Percentiles rank a stretch among this genome's conserved stretches.
phyloP scores from a whole-genome alignment of 441 rosid species.

The Croton setiger region DNA sequence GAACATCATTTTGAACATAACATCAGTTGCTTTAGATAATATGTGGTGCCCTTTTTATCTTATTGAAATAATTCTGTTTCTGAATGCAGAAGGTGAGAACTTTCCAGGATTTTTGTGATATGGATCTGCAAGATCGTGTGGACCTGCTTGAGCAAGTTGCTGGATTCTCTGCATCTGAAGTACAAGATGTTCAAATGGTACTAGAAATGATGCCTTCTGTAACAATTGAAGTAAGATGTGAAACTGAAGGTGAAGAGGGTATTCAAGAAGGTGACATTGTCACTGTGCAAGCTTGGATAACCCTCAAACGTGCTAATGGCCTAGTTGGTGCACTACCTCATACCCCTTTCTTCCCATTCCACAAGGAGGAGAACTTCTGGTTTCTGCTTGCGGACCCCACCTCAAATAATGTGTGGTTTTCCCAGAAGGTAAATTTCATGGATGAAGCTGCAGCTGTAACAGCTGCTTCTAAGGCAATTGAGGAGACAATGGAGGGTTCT shows the following conservation, averaged over 20 bases:
- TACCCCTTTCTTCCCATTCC: conserved; percentile 83
- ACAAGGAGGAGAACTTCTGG: conserved; percentile 97
- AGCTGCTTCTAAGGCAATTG: conserved; percentile 83
- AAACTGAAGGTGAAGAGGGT: conserved; percentile 97
- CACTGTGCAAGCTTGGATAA: conserved; percentile 86
- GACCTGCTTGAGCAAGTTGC: conserved; percentile 71
- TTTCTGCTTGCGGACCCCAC: conserved; percentile 74
- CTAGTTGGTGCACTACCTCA: conserved; percentile 86
- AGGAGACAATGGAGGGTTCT: conserved; percentile 89
- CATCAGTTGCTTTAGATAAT: not conserved
- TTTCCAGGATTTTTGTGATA: conserved; percentile 74
- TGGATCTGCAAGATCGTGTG: conserved; percentile 63
- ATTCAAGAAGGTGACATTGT: conserved; percentile 90
- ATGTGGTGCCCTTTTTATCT: conserved; percentile 10
- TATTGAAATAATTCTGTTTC: conserved; percentile 9
- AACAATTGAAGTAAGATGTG: conserved; percentile 74
- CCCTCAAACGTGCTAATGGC: conserved; percentile 75
- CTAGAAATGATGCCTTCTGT: conserved; percentile 93
- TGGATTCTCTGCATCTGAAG: conserved; percentile 66
- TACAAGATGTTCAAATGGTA: conserved; percentile 75
- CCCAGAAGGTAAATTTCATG: conserved; percentile 94
- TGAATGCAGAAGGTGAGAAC: conserved; percentile 84
- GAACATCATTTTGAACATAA: not conserved
- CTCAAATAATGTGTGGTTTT: conserved; percentile 89
- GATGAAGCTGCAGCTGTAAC: conserved; percentile 80